Evolutionary conservation across 2,329 filamentous ascomycete species (phyloP).

Genomic region (Juglanconis juglandina): DNA sequence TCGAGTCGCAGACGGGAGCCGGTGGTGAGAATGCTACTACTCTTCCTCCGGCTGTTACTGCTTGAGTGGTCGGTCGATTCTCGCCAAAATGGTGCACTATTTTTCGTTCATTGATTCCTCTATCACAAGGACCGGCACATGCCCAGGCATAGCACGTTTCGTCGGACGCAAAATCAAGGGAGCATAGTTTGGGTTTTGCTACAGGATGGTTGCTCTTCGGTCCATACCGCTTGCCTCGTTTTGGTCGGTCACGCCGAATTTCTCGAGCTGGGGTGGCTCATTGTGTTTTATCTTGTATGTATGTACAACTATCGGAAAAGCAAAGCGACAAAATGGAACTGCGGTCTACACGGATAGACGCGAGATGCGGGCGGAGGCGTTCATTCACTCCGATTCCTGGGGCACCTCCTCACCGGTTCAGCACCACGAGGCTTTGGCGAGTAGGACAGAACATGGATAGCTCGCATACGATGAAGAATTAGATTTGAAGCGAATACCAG

Average conservation of each 20-base stretch:
- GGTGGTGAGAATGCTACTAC: neutral
- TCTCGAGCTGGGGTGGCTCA: neutral
- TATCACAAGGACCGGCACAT: neutral
- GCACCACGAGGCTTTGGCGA: neutral
- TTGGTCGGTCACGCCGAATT: neutral
- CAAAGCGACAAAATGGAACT: neutral
- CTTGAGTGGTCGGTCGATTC: neutral
- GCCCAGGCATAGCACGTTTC: neutral
- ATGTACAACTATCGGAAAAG: neutral
- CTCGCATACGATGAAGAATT: neutral
- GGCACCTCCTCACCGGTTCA: neutral
- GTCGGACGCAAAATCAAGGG: neutral
- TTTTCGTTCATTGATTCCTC: neutral
- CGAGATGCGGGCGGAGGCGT: neutral
- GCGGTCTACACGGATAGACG: neutral
- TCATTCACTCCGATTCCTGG: too few species aligned
- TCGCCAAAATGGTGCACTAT: neutral
- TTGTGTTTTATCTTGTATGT: neutral
- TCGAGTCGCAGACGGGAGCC: slow-evolving; percentile 30
- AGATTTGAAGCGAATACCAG: neutral
- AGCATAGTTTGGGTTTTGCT: neutral
- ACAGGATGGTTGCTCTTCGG: neutral
- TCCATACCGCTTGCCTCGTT: neutral
- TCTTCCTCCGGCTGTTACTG: slow-evolving; percentile 5
- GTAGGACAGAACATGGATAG: neutral